A percentile compares a stretch with the other conserved stretches of the same genome.
These are phyloP conservation scores for Nematodospora valgi DNA, from an alignment of 805 yeast genomes.

Conservation along the genomic window DNA sequence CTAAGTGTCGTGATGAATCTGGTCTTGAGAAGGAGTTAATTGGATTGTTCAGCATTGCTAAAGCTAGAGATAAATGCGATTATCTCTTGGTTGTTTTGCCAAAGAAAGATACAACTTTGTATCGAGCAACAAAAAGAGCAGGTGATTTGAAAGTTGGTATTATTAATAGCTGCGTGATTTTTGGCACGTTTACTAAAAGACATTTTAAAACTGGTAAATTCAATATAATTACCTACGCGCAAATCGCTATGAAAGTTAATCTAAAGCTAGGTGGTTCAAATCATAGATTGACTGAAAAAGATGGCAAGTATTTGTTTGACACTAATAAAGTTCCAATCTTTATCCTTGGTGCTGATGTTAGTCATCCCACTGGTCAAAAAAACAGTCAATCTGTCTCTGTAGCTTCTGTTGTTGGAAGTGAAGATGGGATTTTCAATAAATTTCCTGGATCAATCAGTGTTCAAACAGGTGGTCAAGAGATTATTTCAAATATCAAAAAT, in stretches of 20 bases:
- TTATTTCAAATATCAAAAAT: slow-evolving; percentile 7
- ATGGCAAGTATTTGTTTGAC: slow-evolving; percentile 6
- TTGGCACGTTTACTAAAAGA: slow-evolving; percentile 7
- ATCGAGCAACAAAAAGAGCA: slow-evolving; percentile 8
- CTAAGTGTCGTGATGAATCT: neutral
- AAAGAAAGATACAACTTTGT: slow-evolving; percentile 7
- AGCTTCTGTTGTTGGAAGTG: slow-evolving; percentile 11
- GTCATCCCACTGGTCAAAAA: slow-evolving; percentile 8
- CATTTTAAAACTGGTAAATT: slow-evolving; percentile 2
- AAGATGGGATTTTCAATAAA: slow-evolving; percentile 9
- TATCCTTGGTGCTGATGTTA: slow-evolving; percentile 11
- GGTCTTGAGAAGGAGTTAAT: slow-evolving; percentile 5
- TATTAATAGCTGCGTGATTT: slow-evolving; percentile 8
- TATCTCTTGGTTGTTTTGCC: slow-evolving; percentile 8
- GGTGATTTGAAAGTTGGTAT: slow-evolving; percentile 11
- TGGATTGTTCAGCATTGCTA: slow-evolving; percentile 2
- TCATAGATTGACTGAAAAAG: slow-evolving; percentile 7
- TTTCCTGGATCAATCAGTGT: slow-evolving; percentile 9
- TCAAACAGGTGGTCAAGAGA: slow-evolving; percentile 9
- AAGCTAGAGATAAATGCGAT: slow-evolving; percentile 8
- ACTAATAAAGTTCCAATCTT: slow-evolving; percentile 5
- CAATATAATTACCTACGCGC: slow-evolving; percentile 8
- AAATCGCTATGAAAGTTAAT: slow-evolving; percentile 11
- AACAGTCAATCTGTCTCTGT: slow-evolving; percentile 7
- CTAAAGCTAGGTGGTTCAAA: slow-evolving; percentile 10